Evolutionary conservation across 805 yeast genomes (phyloP), one percentile per base, ranked within the genome.

Genomic region (Starmerella powellii): DNA sequence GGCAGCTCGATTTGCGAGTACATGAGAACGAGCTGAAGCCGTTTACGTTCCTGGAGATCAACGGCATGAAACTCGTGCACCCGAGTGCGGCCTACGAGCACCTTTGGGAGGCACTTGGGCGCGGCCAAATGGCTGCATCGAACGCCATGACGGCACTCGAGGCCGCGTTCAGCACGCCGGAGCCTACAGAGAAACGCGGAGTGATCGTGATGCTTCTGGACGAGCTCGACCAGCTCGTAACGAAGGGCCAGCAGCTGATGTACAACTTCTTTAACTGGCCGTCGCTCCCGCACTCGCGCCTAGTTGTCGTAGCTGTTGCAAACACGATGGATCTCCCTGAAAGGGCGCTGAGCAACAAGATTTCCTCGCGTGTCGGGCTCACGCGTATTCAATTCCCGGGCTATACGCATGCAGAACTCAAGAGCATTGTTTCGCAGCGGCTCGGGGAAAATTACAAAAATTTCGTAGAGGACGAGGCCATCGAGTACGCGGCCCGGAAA

Each of bases 251-350:
- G 57, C 54, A 50, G 33, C 87, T 88, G 28, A 78, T 88, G 80
- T 91, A 91, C 64, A 91, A 91, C 59, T 85, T 91, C 57, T 86
- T 91, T 69, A 91, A 91, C 62, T 91, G 99, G 99, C 95, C 98
- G 4, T 76, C 94, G 0, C 76, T 83, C 54, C 65, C 72, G 11
- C 67, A 76, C 50, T 86, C 97, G 4, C 78, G 78, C 53, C 65
- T 91, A 38, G 74, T 91, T 38, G 93, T 91, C 2, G 69, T 91
- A 32, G 96, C 97, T 0, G 86, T 91, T 24, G 96, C 97, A 3
- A 91, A 91, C 59, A 87, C 96, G 0, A 86, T 91, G 95, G 97
- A 91, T 63, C 64, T 91, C 37, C 97, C 98, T 0, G 98, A 91
- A 58, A 67, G 95, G 40, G 70, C 78, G 38, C 65, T 91, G 31